Evolutionary conservation across 768 basidiomycete species (phyloP).

Genomic region (Lyophyllum shimeji): DNA sequence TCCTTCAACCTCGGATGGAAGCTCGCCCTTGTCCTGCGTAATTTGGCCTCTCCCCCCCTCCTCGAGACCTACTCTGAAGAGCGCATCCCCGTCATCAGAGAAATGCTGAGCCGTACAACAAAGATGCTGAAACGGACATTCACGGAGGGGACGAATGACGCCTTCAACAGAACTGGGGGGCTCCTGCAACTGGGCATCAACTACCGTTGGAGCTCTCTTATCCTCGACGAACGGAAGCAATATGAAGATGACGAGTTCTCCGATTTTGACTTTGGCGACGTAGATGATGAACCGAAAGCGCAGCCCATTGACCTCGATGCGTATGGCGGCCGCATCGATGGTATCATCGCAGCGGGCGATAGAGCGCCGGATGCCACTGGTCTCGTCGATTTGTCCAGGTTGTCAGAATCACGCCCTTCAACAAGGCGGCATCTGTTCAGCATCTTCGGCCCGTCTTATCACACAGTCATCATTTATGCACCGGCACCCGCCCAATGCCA

Average conservation of each 20-base stretch:
- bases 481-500: slow-evolving; percentile 18
- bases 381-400: not conserved
- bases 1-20: slow-evolving; percentile 45
- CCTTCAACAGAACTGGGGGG: slow-evolving; percentile 11
- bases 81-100: slow-evolving; percentile 43
- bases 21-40: slow-evolving; percentile 38
- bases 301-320: slow-evolving; percentile 12
- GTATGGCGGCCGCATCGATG: slow-evolving; percentile 23
- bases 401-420: too few relatives aligned
- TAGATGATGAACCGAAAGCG: too few relatives aligned
- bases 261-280: too few relatives aligned
- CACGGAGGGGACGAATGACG: slow-evolving; percentile 1
- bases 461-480: slow-evolving; percentile 42
- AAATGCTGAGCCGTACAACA: slow-evolving; percentile 42
- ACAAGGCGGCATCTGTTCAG: slow-evolving; percentile 31
- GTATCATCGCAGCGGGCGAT: slow-evolving; percentile 38
- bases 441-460: slow-evolving; percentile 31
- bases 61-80: slow-evolving; percentile 42
- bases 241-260: not conserved
- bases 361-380: slow-evolving; percentile 42
- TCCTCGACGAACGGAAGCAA: slow-evolving; percentile 27
- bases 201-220: slow-evolving; percentile 42
- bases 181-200: slow-evolving; percentile 43
- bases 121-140: slow-evolving; percentile 18
- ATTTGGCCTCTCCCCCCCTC: slow-evolving; percentile 30